Evolutionary conservation across 495 filamentous ascomycete genomes (phyloP), one percentile per base, ranked within the genome.

Genomic region (Aspergillus sparsus): DNA sequence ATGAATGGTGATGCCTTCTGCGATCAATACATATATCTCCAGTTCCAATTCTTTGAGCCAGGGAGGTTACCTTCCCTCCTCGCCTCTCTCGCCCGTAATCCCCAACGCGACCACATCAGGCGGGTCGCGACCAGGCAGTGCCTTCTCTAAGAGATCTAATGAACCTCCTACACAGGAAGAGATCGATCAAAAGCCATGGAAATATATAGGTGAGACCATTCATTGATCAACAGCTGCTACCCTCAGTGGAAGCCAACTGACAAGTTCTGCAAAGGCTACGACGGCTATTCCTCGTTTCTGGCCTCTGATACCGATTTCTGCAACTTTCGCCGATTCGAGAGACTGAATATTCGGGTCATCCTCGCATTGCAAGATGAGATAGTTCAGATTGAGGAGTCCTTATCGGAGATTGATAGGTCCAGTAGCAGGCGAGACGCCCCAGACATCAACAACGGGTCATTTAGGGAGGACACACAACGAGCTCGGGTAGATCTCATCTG

Each of bases 391-490:
- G 53, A 55, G 16, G 53, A 55, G 15, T 31, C 33, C n/a, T 21
- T 55, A 6, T 37, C 4, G 0, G 53, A 45, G 18, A 44, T 55
- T 10, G 53, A 55, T 8, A 15, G 32, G 9, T 27, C 7, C 10
- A 33, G 39, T 8, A 37, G 16, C 6, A 16, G 18, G 18, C 18
- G 53, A 2, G 16, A 45, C 4, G 35, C 21, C 2, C 15, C 16
- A 12, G 53, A 55, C 12, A 13, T 54, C 13, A 39, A 55, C 9
- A 55, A 55, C 31, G 53, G 53, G 3, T 45, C 53, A 27, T 55
- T 55, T 10, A 8, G 53, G 10, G 16, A 44, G n/a, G 53, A 55
- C n/a, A 44, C 39, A 21, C 6, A 21, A 39, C 16, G 34, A 32
- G 16, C 10, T 7, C 37, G 37, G 4, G 52, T 39, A 32, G 27